A percentile compares a stretch with the other conserved stretches of the same genome.
Evolutionary conservation across 108 stramenopile genomes (phyloP).

Genomic region (Fragilariopsis cylindrus): DNA sequence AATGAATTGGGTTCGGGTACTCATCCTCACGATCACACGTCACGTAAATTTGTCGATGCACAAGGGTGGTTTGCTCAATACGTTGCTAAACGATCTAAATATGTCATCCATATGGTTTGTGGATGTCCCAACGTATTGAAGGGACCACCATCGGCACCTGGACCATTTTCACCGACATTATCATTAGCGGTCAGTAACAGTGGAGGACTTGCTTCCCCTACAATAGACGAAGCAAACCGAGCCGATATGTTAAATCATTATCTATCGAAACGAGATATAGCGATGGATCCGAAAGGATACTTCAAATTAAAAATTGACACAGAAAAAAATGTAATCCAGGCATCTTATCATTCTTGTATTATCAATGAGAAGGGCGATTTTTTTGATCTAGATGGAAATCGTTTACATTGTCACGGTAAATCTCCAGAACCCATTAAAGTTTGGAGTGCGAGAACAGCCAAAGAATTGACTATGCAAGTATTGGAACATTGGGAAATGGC

Average conservation of each 20-base stretch:
- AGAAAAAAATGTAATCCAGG: slow-evolving; percentile 30
- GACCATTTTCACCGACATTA: background rate
- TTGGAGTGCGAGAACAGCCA: slow-evolving; percentile 55
- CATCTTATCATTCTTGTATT: slow-evolving; percentile 52
- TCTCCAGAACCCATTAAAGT: slow-evolving; percentile 44
- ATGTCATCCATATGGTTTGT: slow-evolving; percentile 52
- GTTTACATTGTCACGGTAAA: slow-evolving; percentile 40
- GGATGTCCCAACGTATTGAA: slow-evolving; percentile 47
- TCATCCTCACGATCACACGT: slow-evolving; percentile 31
- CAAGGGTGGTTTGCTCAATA: slow-evolving; percentile 63
- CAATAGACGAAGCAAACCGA: background rate
- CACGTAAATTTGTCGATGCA: slow-evolving; percentile 52
- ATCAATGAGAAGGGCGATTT: slow-evolving; percentile 59
- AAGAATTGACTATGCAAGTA: slow-evolving; percentile 47
- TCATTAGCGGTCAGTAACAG: slow-evolving; percentile 5
- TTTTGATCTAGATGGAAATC: slow-evolving; percentile 53
- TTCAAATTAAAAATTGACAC: slow-evolving; percentile 43
- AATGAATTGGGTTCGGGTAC: slow-evolving; percentile 60
- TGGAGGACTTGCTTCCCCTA: background rate
- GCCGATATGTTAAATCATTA: slow-evolving; percentile 40
- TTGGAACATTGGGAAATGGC: slow-evolving; percentile 51
- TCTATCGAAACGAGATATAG: slow-evolving; percentile 35
- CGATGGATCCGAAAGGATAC: slow-evolving; percentile 60
- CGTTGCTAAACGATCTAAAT: slow-evolving; percentile 38
- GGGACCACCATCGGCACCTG: background rate